Percentiles rank a stretch among this genome's conserved stretches.
Conservation (phyloP, 23 red algal species). For the Agarophyton chilense region DNA sequence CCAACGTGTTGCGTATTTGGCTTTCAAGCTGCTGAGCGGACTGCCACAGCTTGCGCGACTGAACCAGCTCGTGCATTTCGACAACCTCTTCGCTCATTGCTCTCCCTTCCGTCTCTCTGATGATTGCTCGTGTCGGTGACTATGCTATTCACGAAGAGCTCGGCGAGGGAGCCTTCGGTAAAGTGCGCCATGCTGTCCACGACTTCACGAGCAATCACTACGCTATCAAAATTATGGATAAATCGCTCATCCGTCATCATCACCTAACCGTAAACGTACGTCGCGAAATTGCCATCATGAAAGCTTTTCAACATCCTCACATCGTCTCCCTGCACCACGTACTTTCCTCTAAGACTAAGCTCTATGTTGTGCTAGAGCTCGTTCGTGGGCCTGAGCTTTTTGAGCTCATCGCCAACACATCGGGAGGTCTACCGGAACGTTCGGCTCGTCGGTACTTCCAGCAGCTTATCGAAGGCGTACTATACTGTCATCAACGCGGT, state of each 20-base stretch:
- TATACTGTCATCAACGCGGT: conserved; percentile 84
- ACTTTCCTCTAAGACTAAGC: conserved; percentile 64
- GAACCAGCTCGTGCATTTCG: neutral
- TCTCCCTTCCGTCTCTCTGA: neutral
- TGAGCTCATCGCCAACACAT: conserved; percentile 66
- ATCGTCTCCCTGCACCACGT: conserved; percentile 82
- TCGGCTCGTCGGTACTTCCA: conserved; percentile 75
- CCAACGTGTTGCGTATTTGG: neutral
- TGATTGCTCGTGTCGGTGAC: conserved; percentile 57
- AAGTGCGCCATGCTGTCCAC: conserved; percentile 81
- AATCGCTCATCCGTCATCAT: conserved; percentile 59
- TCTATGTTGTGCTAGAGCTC: conserved; percentile 83
- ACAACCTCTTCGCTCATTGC: neutral
- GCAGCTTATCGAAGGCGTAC: conserved; percentile 80
- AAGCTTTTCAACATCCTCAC: conserved; percentile 75
- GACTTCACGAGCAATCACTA: conserved; percentile 73
- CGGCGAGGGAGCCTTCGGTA: conserved; percentile 77
- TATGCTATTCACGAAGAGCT: conserved; percentile 69
- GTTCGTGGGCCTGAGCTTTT: conserved; percentile 84
- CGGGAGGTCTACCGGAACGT: conserved; percentile 56
- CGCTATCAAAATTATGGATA: conserved; percentile 89
- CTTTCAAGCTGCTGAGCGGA: neutral
- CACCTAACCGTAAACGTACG: conserved; percentile 64
- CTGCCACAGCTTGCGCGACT: too few relatives aligned
- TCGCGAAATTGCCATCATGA: conserved; percentile 90